Evolutionary conservation across 2,329 filamentous ascomycete genomes (phyloP).

Genomic region (Curvularia verruculosa): DNA sequence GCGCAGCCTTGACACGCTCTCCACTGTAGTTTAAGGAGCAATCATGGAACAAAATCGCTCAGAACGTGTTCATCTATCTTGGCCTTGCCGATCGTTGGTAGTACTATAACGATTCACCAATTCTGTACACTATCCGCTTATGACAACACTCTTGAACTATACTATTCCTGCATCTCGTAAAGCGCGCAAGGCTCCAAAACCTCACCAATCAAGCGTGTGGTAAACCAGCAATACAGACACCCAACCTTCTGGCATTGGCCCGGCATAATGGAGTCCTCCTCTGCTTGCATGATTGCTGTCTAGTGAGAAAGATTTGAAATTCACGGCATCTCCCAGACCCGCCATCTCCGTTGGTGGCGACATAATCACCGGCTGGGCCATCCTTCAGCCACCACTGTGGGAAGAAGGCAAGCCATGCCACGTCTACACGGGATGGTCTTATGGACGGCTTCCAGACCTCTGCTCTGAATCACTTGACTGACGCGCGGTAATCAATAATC

Average conservation of each 20-base stretch:
- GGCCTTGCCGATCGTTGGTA: neutral
- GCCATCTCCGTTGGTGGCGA: conserved; percentile 5
- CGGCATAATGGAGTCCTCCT: neutral
- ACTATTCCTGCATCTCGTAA: neutral
- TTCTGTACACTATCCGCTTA: too few relatives aligned
- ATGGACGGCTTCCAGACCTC: neutral
- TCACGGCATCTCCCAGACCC: neutral
- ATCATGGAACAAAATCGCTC: neutral
- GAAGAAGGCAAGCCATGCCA: neutral
- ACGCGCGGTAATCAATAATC: neutral
- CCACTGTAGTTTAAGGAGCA: neutral
- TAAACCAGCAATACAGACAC: neutral
- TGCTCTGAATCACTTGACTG: neutral
- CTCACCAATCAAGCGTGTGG: neutral
- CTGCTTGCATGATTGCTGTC: neutral
- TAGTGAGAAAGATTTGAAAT: neutral
- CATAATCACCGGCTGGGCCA: conserved; percentile 4
- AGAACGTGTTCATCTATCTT: neutral
- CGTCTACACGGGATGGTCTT: neutral
- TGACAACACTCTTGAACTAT: neutral
- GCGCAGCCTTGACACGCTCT: neutral
- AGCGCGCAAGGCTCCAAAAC: neutral
- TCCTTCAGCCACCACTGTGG: neutral
- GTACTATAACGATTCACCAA: neutral
- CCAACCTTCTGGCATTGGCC: neutral